Conservation (phyloP, 768 basidiomycete genomes). For the Mycena rosella region DNA sequence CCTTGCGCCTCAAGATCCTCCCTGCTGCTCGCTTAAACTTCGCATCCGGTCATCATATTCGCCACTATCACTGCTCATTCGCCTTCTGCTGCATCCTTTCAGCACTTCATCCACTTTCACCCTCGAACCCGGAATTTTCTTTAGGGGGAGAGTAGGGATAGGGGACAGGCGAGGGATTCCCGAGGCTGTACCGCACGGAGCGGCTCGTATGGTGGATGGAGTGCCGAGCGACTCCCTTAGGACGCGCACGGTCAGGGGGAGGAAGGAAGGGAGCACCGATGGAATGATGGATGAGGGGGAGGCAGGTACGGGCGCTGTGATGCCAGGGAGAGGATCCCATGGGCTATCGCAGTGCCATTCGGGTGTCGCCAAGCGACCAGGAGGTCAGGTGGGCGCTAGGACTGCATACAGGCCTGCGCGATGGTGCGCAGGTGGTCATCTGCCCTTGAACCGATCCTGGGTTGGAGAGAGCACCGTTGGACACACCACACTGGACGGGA, state of each 20-base stretch:
- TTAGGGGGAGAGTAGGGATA: conserved; percentile 7
- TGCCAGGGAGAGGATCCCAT: conserved; percentile 3
- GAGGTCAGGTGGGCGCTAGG: background rate
- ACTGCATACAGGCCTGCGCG: no score
- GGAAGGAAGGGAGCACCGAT: conserved; percentile 1
- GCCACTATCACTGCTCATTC: conserved; percentile 7
- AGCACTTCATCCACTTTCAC: background rate
- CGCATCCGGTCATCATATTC: conserved; percentile 1
- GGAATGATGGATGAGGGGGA: conserved; percentile 11
- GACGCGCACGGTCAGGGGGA: conserved; percentile 13
- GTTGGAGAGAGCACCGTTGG: no score
- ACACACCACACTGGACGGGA: no score
- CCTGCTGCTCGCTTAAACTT: conserved; percentile 9
- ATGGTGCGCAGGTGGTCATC: no score
- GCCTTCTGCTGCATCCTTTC: background rate
- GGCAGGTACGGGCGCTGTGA: conserved; percentile 12
- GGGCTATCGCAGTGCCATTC: conserved; percentile 4
- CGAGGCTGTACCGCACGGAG: conserved; percentile 2
- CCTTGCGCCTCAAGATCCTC: conserved; percentile 2
- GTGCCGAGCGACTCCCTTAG: conserved; percentile 3
- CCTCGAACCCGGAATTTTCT: conserved; percentile 1
- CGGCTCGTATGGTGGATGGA: background rate
- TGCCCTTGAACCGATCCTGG: no score
- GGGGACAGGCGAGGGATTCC: conserved; percentile 8
- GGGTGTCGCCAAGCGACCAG: conserved; percentile 12